Conservation (phyloP, 208 protist genomes). For the Acanthamoeba culbertsoni region DNA sequence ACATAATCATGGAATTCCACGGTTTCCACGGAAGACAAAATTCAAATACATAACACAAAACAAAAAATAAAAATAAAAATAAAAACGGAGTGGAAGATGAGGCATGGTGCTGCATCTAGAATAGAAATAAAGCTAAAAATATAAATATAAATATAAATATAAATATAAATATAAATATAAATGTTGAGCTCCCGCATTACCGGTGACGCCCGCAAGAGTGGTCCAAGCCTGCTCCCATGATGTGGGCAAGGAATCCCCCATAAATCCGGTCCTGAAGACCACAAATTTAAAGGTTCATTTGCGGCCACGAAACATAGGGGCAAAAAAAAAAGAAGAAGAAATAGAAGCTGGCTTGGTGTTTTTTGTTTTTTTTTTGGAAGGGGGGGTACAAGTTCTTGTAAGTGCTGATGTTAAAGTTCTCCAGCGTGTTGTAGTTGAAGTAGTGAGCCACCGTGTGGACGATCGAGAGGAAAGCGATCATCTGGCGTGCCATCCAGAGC, state of each 20-base stretch:
- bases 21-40: too few relatives aligned
- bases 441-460: constrained; percentile 67
- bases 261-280: not conserved
- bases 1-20: not conserved
- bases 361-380: too few relatives aligned
- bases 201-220: constrained; percentile 56
- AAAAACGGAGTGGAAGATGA: too few relatives aligned
- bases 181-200: too few relatives aligned
- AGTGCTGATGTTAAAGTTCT: not conserved
- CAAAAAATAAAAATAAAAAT: too few relatives aligned
- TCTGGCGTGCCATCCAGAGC: not conserved
- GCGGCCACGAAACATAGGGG: too few relatives aligned
- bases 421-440: constrained; percentile 66
- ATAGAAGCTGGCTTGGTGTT: not conserved
- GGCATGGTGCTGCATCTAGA: too few relatives aligned
- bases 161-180: too few relatives aligned
- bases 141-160: too few relatives aligned
- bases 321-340: not conserved
- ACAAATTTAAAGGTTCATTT: too few relatives aligned
- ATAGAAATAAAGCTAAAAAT: too few relatives aligned
- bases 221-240: constrained; percentile 41
- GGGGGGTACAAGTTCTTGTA: not conserved
- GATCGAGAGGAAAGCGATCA: not conserved
- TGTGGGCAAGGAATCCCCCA: not conserved
- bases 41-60: too few relatives aligned